Percentiles rank a stretch among this genome's conserved stretches.
phyloP scores from a whole-genome alignment of 805 yeast species.

The Candida montana region DNA sequence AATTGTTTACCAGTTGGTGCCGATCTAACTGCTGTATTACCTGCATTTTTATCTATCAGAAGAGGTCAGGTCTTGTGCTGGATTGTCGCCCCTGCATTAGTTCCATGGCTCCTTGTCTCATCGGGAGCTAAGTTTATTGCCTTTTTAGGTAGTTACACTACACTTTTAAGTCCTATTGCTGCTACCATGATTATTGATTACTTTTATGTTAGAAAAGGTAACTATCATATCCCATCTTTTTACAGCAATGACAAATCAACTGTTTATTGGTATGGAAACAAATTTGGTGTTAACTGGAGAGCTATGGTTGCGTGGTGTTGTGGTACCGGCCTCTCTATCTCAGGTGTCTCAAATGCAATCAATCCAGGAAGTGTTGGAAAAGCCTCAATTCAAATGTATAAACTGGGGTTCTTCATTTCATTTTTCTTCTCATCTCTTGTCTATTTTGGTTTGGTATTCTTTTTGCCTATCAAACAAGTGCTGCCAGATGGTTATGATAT shows the following conservation, averaged over 20 bases:
- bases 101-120: constrained; percentile 3
- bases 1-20: constrained; percentile 6
- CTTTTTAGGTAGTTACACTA: constrained; percentile 2
- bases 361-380: constrained; percentile 1
- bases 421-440: neutral
- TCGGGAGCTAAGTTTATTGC: constrained; percentile 3
- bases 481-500: constrained; percentile 2
- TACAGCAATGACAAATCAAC: constrained; percentile 1
- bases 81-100: constrained; percentile 2
- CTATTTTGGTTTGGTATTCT: neutral
- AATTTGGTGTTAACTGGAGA: constrained; percentile 5
- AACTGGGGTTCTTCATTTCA: constrained; percentile 1
- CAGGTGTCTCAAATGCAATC: constrained; percentile 1
- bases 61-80: constrained; percentile 4
- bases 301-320: constrained; percentile 2
- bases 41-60: neutral
- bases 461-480: neutral
- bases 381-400: neutral
- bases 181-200: constrained; percentile 4
- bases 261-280: neutral
- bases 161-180: constrained; percentile 4
- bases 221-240: neutral
- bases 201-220: constrained; percentile 2
- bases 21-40: constrained; percentile 2
- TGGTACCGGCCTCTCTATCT: constrained; percentile 2